Conservation (phyloP, 192 early-diverging fungal genomes). For the Linnemannia hyalina region DNA sequence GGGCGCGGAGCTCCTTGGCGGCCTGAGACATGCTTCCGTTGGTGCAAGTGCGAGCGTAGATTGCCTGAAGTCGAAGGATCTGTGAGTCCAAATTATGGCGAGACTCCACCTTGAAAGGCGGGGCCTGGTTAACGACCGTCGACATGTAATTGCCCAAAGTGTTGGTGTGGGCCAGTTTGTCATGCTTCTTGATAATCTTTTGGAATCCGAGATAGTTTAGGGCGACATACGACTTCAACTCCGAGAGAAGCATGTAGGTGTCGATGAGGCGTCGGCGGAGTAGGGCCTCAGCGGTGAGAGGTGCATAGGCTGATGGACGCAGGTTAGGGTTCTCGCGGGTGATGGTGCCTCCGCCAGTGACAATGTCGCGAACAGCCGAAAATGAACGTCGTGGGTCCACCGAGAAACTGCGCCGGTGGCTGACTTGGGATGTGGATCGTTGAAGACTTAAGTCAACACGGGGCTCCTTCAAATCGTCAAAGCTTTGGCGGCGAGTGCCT, state of each 20-base stretch:
- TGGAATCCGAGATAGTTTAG: conserved; percentile 90
- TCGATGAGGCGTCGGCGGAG: conserved; percentile 50
- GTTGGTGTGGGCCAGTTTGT: conserved; percentile 82
- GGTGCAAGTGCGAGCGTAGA: conserved; percentile 74
- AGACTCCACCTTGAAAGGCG: conserved; percentile 69
- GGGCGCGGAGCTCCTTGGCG: conserved; percentile 68
- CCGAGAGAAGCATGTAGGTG: conserved; percentile 73
- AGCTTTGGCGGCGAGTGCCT: conserved; percentile 13
- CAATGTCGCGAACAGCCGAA: conserved; percentile 28
- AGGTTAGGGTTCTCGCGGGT: conserved; percentile 40
- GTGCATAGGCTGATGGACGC: conserved; percentile 45
- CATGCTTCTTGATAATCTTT: conserved; percentile 96
- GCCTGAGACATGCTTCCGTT: conserved; percentile 68
- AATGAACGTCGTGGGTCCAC: conserved; percentile 15
- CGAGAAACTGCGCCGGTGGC: conserved; percentile 13
- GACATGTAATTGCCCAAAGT: conserved; percentile 57
- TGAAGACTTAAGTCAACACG: background rate
- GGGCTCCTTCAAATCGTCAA: background rate
- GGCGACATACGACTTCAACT: conserved; percentile 86
- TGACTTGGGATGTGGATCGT: conserved; percentile 14
- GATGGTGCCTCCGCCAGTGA: conserved; percentile 29
- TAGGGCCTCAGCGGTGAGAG: conserved; percentile 47
- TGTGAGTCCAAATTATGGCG: conserved; percentile 60
- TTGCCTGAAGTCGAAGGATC: conserved; percentile 66
- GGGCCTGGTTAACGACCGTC: conserved; percentile 65